A percentile compares a stretch with the other conserved stretches of the same genome.
Evolutionary conservation across 1,139 yeast genomes (phyloP).

Genomic region (Nakaseomyces delphensis): DNA sequence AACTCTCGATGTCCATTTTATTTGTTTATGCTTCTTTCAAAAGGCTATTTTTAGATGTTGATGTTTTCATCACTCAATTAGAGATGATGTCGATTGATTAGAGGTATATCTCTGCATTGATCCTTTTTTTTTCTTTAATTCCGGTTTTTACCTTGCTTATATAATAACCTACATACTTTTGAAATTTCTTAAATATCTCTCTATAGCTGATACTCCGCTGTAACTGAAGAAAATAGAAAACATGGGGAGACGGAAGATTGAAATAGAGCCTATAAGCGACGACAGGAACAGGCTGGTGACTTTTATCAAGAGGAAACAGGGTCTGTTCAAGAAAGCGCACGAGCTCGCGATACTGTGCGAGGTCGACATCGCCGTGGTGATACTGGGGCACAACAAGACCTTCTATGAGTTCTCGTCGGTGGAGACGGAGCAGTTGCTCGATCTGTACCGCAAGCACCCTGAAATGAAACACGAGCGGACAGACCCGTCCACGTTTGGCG

Average conservation of each 20-base stretch:
- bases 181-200: no score
- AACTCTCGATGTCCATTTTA: no score
- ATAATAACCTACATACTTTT: no score
- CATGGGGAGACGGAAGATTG: conserved; percentile 95
- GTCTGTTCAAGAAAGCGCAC: conserved; percentile 91
- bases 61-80: no score
- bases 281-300: conserved; percentile 86
- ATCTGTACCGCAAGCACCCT: conserved; percentile 38
- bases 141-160: no score
- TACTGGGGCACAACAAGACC: conserved; percentile 70
- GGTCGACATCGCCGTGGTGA: conserved; percentile 85
- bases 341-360: conserved; percentile 88
- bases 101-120: no score
- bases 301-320: conserved; percentile 89
- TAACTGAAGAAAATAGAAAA: not conserved
- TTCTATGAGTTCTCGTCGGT: conserved; percentile 76
- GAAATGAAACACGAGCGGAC: conserved; percentile 46
- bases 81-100: no score
- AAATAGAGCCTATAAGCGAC: conserved; percentile 81
- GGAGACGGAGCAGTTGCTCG: conserved; percentile 52
- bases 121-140: no score
- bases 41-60: no score
- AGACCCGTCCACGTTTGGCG: conserved; percentile 52
- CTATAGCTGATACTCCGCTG: no score
- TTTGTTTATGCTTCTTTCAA: no score